Conservation (phyloP, 345 rosid species). For the Linum lewisii region DNA sequence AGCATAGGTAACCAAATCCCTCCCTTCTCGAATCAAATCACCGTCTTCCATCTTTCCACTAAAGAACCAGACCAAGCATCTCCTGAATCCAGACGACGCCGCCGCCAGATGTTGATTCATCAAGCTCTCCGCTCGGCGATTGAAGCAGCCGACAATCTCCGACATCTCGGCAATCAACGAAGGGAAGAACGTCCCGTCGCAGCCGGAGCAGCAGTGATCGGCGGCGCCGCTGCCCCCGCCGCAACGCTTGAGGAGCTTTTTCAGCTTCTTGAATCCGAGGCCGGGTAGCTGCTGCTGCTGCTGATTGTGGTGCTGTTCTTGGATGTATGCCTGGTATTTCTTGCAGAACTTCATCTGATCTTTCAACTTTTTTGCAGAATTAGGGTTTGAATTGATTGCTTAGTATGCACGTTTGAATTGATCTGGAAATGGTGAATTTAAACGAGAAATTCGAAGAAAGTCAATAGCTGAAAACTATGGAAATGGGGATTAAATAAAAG, state of each 20-base stretch:
- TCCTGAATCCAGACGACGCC: constrained; percentile 60
- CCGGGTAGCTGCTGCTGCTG: constrained; percentile 42
- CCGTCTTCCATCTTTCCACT: constrained; percentile 39
- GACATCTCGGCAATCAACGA: constrained; percentile 78
- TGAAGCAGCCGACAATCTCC: constrained; percentile 71
- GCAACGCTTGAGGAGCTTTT: constrained; percentile 70
- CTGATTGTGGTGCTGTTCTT: constrained; percentile 30
- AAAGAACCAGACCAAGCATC: constrained; percentile 64
- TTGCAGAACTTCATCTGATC: constrained; percentile 86
- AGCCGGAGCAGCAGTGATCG: constrained; percentile 46
- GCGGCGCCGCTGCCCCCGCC: no score
- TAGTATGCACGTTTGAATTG: no score
- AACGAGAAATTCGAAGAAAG: no score
- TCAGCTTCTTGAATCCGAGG: constrained; percentile 79
- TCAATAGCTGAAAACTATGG: no score
- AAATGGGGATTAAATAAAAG: no score
- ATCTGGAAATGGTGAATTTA: no score
- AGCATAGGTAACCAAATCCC: constrained; percentile 76
- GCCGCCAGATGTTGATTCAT: constrained; percentile 73
- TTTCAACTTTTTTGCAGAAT: no score
- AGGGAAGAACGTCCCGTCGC: constrained; percentile 93
- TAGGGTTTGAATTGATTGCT: no score
- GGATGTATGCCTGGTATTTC: constrained; percentile 77
- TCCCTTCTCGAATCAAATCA: constrained; percentile 69
- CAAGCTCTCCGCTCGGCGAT: constrained; percentile 67